A percentile compares a stretch with the other conserved stretches of the same genome.
Conservation (phyloP, 2,329 filamentous ascomycete genomes). For the Neofusicoccum umdonicola region DNA sequence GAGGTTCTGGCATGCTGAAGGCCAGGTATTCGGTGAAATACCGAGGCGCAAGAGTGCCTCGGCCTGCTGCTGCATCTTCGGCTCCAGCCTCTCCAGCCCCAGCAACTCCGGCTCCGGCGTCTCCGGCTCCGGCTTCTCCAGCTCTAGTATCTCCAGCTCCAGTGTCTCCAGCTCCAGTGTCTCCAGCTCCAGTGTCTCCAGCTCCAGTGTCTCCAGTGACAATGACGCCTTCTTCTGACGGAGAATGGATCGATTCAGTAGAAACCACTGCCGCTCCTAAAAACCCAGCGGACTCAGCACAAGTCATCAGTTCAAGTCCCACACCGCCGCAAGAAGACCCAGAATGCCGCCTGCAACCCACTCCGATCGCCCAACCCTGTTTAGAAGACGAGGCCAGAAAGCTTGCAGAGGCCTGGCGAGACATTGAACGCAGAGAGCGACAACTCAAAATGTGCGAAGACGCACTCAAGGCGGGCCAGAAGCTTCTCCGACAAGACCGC, state of each 20-base stretch:
- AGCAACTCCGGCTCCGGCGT: background rate
- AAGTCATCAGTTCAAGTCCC: too few species aligned
- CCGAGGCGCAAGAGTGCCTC: background rate
- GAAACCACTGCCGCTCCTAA: background rate
- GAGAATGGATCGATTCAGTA: too few species aligned
- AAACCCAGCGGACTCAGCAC: too few species aligned
- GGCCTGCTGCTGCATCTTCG: background rate
- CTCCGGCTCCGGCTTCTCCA: too few species aligned
- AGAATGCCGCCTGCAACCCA: background rate
- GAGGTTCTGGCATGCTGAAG: background rate
- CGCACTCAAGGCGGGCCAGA: background rate
- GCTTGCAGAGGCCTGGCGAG: background rate
- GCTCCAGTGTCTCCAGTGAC: too few species aligned
- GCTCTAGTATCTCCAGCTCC: background rate
- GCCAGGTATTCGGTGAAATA: background rate
- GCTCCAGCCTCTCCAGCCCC: background rate
- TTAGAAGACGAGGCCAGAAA: background rate
- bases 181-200: too few species aligned
- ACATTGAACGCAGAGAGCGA: background rate
- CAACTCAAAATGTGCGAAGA: background rate
- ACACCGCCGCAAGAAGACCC: background rate
- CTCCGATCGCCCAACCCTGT: too few species aligned
- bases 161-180: background rate
- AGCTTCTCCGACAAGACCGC: constrained; percentile 3
- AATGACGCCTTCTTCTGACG: too few species aligned